Conservation (phyloP, 148 eudicot species). For the Nepenthes gracilis region DNA sequence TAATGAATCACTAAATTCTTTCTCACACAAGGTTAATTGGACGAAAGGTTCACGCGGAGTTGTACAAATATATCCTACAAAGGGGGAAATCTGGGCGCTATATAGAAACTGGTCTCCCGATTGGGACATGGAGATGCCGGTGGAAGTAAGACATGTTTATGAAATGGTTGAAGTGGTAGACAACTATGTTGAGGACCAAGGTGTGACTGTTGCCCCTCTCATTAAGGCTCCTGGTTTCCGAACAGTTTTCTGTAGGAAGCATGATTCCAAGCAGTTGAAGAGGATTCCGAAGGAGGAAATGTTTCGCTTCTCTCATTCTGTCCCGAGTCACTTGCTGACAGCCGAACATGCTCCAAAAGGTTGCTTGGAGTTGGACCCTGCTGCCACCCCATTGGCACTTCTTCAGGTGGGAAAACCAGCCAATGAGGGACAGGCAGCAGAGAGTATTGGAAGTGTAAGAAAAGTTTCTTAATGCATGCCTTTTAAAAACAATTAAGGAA, state of each 20-base stretch:
- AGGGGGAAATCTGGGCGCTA: slow-evolving; percentile 58
- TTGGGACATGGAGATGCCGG: slow-evolving; percentile 37
- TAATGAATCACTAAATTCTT: slow-evolving; percentile 29
- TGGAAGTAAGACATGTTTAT: slow-evolving; percentile 36
- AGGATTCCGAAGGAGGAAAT: slow-evolving; percentile 46
- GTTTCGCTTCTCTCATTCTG: slow-evolving; percentile 56
- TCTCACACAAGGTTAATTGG: slow-evolving; percentile 53
- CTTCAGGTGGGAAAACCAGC: slow-evolving; percentile 19
- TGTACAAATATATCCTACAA: slow-evolving; percentile 35
- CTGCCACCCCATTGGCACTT: slow-evolving; percentile 49
- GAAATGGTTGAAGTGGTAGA: slow-evolving; percentile 58
- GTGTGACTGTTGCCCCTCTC: slow-evolving; percentile 38
- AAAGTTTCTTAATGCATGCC: not conserved
- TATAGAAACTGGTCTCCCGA: slow-evolving; percentile 53
- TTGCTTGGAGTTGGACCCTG: slow-evolving; percentile 55
- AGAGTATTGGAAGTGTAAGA: not conserved
- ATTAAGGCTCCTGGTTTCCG: slow-evolving; percentile 42
- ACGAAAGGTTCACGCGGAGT: slow-evolving; percentile 45
- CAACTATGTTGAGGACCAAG: slow-evolving; percentile 37
- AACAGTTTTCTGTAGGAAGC: slow-evolving; percentile 34
- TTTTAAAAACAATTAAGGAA: too few species aligned
- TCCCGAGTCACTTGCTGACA: slow-evolving; percentile 39
- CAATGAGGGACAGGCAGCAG: not conserved
- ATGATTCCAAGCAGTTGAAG: slow-evolving; percentile 20
- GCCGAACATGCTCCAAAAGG: slow-evolving; percentile 49